These are phyloP conservation scores for Pseudonitzschia pungens DNA, from an alignment of 108 stramenopile species.

Conservation along the genomic window DNA sequence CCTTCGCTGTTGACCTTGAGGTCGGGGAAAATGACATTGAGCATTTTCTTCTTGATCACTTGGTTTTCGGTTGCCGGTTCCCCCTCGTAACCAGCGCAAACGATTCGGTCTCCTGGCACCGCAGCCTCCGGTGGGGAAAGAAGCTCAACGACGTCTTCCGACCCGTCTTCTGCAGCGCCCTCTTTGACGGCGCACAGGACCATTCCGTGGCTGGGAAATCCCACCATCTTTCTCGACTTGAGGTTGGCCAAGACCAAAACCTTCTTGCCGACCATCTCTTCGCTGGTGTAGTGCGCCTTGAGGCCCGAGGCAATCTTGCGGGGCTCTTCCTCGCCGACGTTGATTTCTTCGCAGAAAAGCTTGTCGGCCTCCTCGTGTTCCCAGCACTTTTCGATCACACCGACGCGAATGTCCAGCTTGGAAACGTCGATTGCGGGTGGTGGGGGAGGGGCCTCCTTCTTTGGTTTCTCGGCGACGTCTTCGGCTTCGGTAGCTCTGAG, in stretches of 20 bases:
- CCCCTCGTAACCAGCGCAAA: constrained; percentile 70
- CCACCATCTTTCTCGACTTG: constrained; percentile 82
- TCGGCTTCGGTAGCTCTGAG: neutral
- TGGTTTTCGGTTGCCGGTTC: constrained; percentile 81
- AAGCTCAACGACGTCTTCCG: constrained; percentile 75
- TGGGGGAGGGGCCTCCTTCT: neutral
- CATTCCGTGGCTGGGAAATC: constrained; percentile 89
- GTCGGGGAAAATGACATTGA: constrained; percentile 75
- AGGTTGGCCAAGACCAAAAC: constrained; percentile 92
- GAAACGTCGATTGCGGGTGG: constrained; percentile 40
- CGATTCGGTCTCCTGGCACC: constrained; percentile 72
- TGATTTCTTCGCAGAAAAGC: constrained; percentile 93
- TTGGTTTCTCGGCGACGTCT: neutral
- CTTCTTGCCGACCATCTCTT: constrained; percentile 69
- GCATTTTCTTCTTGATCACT: constrained; percentile 89
- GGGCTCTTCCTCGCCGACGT: constrained; percentile 84
- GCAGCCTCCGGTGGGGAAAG: constrained; percentile 82
- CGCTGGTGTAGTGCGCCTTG: constrained; percentile 64
- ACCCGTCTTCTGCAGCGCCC: constrained; percentile 10
- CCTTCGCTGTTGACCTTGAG: constrained; percentile 51
- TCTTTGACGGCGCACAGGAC: constrained; percentile 76
- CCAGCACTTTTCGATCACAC: constrained; percentile 83
- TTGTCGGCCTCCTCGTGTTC: constrained; percentile 89
- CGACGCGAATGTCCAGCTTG: constrained; percentile 80
- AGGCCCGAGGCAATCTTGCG: constrained; percentile 89